Evolutionary conservation across 305 asterid species (phyloP), one percentile per base, ranked within the genome.

Genomic region (Rubia peregrina): DNA sequence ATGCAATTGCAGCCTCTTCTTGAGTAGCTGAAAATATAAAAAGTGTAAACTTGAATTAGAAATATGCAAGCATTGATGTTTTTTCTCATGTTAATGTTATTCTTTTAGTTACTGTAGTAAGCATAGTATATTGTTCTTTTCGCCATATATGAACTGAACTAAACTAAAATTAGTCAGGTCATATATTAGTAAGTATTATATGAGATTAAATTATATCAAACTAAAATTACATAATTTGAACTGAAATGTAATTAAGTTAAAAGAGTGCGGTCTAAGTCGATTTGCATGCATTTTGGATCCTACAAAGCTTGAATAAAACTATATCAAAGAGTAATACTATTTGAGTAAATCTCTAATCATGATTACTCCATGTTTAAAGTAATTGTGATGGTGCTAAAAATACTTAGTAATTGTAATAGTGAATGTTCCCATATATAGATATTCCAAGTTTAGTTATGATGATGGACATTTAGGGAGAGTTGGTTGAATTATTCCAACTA

Each of bases 1-100:
- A 90, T 21, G 95, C 95, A 11, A 87, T 75, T 5, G 96, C 96
- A 43, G 95, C 95, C 71, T 90, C 96, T 84, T 90, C 95, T 72
- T 88, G 96, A 5, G 96, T 90, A 33, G 93, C 96, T 90, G 83
- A 77, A 4, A 51, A 17, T 17, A 51, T 51, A 51, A 51, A 51
- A 6, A 1, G 22, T 17, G 59, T 7, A 51, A 10, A 17, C 3
- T 51, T 16, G 9, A 17, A 51, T 17, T 51, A 51, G 59, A 51
- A 51, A 51, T 51, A 1, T 17, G 7, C 10, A 51, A 51, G n/a
- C 2, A 17, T 17, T 51, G 7, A 0, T 1, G 38, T 33, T 26
- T 26, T 26, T 26, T 26, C 30, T 26, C 30, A 26, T 26, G 30
- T n/a, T n/a, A n/a, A n/a, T n/a, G n/a, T n/a, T n/a, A n/a, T n/a